Evolutionary conservation across 2,329 filamentous ascomycete genomes (phyloP).

Genomic region (Thelonectria discophora): DNA sequence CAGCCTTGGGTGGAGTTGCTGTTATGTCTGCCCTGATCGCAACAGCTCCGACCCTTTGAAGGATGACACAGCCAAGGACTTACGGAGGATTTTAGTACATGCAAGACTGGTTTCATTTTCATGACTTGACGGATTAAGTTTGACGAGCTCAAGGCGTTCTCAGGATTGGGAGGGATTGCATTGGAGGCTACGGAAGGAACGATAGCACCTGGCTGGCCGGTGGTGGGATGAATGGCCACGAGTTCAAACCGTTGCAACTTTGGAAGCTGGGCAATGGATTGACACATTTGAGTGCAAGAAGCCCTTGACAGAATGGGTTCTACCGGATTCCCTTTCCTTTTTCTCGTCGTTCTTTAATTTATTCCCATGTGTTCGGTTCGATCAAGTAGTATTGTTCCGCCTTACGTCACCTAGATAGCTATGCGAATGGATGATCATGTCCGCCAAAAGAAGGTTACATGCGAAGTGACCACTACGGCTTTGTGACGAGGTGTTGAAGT

Average conservation of each 20-base stretch:
- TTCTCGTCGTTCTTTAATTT: constrained; percentile 5
- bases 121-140: background rate
- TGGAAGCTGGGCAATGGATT: background rate
- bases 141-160: constrained; percentile 11
- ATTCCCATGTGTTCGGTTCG: background rate
- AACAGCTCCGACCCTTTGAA: constrained; percentile 45
- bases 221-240: background rate
- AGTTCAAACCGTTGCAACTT: background rate
- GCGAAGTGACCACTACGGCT: background rate
- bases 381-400: constrained; percentile 13
- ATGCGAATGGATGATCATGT: constrained; percentile 29
- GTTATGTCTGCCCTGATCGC: constrained; percentile 53
- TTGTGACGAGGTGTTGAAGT: background rate
- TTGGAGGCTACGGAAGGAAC: constrained; percentile 10
- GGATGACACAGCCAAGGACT: background rate
- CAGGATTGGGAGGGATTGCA: constrained; percentile 32
- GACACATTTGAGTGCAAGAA: background rate
- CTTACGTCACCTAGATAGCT: constrained; percentile 3
- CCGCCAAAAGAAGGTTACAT: background rate
- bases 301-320: constrained; percentile 5
- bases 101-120: background rate
- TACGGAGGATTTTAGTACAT: background rate
- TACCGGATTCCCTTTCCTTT: constrained; percentile 2
- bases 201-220: background rate
- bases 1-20: constrained; percentile 50